Evolutionary conservation across 257 asterid genomes (phyloP).

Genomic region (Ligustrum vulgare): DNA sequence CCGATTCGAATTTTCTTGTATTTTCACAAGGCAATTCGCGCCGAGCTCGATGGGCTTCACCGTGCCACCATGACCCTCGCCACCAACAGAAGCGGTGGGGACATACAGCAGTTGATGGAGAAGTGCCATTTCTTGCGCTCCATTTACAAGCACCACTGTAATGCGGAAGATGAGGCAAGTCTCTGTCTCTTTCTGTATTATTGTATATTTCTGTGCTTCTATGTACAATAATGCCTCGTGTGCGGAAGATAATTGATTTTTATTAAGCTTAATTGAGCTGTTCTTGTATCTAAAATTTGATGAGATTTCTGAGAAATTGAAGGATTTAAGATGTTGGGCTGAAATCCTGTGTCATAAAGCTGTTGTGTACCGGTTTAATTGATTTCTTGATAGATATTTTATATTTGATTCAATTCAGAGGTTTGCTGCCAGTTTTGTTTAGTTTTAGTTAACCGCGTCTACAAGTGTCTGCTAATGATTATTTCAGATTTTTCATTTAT

Average conservation of each 20-base stretch:
- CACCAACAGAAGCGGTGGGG: conserved; percentile 55
- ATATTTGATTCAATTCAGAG: background rate
- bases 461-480: background rate
- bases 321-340: conserved; percentile 6
- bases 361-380: background rate
- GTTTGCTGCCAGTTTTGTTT: conserved; percentile 3
- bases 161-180: conserved; percentile 84
- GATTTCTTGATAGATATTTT: conserved; percentile 9
- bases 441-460: background rate
- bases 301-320: conserved; percentile 4
- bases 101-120: conserved; percentile 62
- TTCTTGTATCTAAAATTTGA: background rate
- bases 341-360: conserved; percentile 20
- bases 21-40: conserved; percentile 80
- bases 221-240: background rate
- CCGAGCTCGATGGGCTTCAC: conserved; percentile 74
- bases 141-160: conserved; percentile 87
- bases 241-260: conserved; percentile 8
- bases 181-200: background rate
- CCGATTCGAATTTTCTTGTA: conserved; percentile 79
- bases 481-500: background rate
- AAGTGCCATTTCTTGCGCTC: conserved; percentile 71
- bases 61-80: conserved; percentile 67
- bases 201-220: conserved; percentile 17
- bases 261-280: conserved; percentile 12